phyloP scores from a whole-genome alignment of 768 basidiomycete species.

The Boletus tomentosulus region DNA sequence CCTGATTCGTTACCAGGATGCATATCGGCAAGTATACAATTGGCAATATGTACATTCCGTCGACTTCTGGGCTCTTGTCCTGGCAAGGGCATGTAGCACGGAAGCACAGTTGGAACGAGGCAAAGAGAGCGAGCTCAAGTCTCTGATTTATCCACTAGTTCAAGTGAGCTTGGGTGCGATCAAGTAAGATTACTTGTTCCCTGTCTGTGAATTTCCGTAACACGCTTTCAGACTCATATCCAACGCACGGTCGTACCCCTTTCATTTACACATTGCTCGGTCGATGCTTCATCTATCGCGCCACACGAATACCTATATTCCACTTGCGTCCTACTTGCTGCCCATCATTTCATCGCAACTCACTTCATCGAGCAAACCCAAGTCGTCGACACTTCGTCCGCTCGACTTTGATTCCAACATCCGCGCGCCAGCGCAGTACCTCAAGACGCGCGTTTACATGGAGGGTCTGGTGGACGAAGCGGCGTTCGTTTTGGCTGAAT shows the following conservation, averaged over 20 bases:
- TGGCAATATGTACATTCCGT: constrained; percentile 97
- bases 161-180: constrained; percentile 93
- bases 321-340: constrained; percentile 81
- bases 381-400: constrained; percentile 81
- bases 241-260: constrained; percentile 87
- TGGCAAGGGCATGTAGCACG: constrained; percentile 74
- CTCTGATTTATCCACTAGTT: constrained; percentile 93
- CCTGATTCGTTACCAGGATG: constrained; percentile 50
- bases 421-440: constrained; percentile 83
- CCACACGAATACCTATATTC: constrained; percentile 83
- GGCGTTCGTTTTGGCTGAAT: constrained; percentile 73
- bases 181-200: constrained; percentile 50
- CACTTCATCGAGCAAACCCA: constrained; percentile 62
- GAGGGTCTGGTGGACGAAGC: constrained; percentile 84
- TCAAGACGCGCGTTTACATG: constrained; percentile 79
- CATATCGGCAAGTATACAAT: constrained; percentile 93
- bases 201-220: background rate
- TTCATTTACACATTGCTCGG: constrained; percentile 88
- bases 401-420: constrained; percentile 87
- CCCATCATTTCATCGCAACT: constrained; percentile 81
- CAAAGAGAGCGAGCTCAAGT: constrained; percentile 71
- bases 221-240: constrained; percentile 68
- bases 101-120: constrained; percentile 48
- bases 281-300: constrained; percentile 83
- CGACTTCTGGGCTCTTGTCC: constrained; percentile 93